Evolutionary conservation across 805 yeast species (phyloP).

Genomic region (Dipodascus geniculatus): DNA sequence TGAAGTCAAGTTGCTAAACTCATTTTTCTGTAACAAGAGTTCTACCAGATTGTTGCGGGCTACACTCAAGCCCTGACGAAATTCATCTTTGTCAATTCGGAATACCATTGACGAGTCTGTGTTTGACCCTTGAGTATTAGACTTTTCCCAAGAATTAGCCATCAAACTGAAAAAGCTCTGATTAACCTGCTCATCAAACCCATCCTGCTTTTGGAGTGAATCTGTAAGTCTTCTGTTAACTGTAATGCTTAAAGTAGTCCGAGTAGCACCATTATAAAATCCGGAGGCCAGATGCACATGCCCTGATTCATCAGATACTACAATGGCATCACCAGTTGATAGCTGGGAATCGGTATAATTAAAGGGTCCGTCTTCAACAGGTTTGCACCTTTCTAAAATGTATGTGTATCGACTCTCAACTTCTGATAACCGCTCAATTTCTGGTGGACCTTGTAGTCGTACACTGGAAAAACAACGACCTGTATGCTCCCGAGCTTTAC

Average conservation of each 20-base stretch:
- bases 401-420: conserved; percentile 12
- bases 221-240: conserved; percentile 43
- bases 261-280: conserved; percentile 33
- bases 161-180: conserved; percentile 42
- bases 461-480: conserved; percentile 51
- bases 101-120: conserved; percentile 24
- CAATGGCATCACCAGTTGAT: conserved; percentile 45
- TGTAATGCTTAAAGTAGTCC: conserved; percentile 34
- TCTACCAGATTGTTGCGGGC: conserved; percentile 70
- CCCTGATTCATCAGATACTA: conserved; percentile 71
- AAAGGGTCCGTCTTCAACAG: conserved; percentile 4
- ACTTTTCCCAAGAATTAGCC: conserved; percentile 13
- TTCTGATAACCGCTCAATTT: conserved; percentile 4
- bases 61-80: conserved; percentile 59
- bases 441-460: conserved; percentile 23
- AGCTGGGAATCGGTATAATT: conserved; percentile 36
- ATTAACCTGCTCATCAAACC: conserved; percentile 33
- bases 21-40: conserved; percentile 43
- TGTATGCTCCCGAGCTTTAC: conserved; percentile 47
- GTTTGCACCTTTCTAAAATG: conserved; percentile 5
- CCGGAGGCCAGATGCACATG: conserved; percentile 68
- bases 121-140: conserved; percentile 12
- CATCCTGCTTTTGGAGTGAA: conserved; percentile 29
- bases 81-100: conserved; percentile 72
- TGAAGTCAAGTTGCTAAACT: conserved; percentile 14